A percentile compares a stretch with the other conserved stretches of the same genome.
phyloP scores from a whole-genome alignment of 805 yeast genomes.

The Kazachstania bromeliacearum region DNA sequence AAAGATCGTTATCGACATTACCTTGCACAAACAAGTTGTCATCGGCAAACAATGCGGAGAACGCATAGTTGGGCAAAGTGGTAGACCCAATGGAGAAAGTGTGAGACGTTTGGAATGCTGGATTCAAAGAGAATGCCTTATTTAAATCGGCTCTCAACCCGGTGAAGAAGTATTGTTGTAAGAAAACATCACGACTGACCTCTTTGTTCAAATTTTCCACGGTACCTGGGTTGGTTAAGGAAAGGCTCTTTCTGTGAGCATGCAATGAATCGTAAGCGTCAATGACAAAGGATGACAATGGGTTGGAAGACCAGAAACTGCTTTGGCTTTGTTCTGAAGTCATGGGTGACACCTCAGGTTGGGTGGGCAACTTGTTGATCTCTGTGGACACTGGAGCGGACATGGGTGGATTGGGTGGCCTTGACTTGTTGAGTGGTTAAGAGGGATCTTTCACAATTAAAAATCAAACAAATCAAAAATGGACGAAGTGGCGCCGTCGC shows the following conservation, averaged over 20 bases:
- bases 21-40: constrained; percentile 86
- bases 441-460: too few species aligned
- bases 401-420: neutral
- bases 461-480: too few species aligned
- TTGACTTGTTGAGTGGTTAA: neutral
- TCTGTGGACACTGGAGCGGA: constrained; percentile 2
- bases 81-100: constrained; percentile 83
- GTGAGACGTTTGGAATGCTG: constrained; percentile 95
- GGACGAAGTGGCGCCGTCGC: too few species aligned
- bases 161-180: constrained; percentile 81
- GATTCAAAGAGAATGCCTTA: constrained; percentile 83
- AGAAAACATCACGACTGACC: constrained; percentile 86
- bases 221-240: constrained; percentile 87
- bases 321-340: constrained; percentile 42
- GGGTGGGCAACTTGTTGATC: constrained; percentile 49
- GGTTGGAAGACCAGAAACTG: constrained; percentile 69
- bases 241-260: constrained; percentile 72
- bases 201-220: constrained; percentile 89
- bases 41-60: constrained; percentile 80
- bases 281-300: constrained; percentile 68
- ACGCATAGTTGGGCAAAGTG: constrained; percentile 80
- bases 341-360: constrained; percentile 47
- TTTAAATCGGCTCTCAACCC: constrained; percentile 95
- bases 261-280: constrained; percentile 63
- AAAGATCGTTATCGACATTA: constrained; percentile 75